Percentiles rank a stretch among this genome's conserved stretches.
phyloP scores from a whole-genome alignment of 441 rosid genomes.

The Populus hybrid region DNA sequence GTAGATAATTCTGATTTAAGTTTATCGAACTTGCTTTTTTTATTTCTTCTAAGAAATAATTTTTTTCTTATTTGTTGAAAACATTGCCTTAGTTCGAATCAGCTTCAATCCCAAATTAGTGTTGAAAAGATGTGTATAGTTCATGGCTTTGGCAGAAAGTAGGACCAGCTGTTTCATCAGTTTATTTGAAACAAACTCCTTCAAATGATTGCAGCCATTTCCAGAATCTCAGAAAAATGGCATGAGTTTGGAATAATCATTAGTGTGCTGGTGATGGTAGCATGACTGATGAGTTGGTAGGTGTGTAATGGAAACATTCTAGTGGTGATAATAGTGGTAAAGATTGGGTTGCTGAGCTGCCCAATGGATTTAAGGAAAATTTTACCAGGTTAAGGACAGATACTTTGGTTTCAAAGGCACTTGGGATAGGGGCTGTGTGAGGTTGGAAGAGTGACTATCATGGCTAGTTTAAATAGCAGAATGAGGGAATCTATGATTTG shows the following conservation, averaged over 20 bases:
- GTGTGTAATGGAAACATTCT: neutral
- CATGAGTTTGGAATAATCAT: neutral
- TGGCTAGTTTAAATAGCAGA: slow-evolving; percentile 3
- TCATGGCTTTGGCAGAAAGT: neutral
- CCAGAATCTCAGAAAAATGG: neutral
- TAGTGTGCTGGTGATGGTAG: neutral
- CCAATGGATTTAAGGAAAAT: neutral
- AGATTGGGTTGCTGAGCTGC: slow-evolving; percentile 3
- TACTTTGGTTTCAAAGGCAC: neutral
- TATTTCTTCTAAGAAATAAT: neutral
- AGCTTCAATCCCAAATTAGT: neutral
- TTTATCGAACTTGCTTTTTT: neutral
- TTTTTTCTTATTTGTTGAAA: neutral
- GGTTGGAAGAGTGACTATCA: slow-evolving; percentile 3
- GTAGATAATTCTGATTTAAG: neutral
- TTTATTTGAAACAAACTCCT: neutral
- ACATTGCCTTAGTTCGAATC: neutral
- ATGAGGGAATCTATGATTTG: neutral
- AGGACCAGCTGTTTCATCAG: neutral
- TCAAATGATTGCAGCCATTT: neutral
- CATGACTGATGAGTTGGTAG: neutral
- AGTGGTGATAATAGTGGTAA: neutral
- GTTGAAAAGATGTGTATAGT: neutral
- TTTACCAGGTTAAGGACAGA: neutral
- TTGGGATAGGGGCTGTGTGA: neutral